These are phyloP conservation scores for Plasmodium cynomolgi DNA, from an alignment of 169 alveolate genomes.

Conservation along the genomic window DNA sequence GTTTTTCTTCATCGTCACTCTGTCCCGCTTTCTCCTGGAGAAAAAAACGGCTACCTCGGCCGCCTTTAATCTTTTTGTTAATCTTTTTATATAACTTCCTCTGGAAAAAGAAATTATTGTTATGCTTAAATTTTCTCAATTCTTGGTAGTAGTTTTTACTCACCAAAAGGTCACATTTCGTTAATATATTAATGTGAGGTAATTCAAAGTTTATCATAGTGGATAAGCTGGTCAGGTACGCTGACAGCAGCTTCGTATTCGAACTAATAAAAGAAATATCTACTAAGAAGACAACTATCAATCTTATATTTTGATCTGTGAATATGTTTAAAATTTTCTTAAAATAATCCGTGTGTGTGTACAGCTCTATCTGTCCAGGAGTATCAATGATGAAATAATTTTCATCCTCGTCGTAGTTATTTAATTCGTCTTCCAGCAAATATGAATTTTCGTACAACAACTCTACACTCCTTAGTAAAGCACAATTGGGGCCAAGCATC, in stretches of 20 bases:
- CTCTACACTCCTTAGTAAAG: constrained; percentile 96
- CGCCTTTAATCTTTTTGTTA: constrained; percentile 19
- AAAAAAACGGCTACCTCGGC: background rate
- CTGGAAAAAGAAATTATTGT: constrained; percentile 72
- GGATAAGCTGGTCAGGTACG: constrained; percentile 94
- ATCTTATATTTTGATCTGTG: constrained; percentile 90
- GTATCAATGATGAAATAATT: constrained; percentile 95
- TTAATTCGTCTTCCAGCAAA: constrained; percentile 95
- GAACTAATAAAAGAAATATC: constrained; percentile 96
- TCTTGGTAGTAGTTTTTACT: constrained; percentile 76
- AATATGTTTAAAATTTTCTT: constrained; percentile 89
- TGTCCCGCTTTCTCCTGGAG: background rate
- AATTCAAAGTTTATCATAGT: constrained; percentile 96
- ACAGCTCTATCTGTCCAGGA: constrained; percentile 98
- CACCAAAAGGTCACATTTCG: constrained; percentile 95
- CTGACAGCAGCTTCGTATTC: constrained; percentile 94
- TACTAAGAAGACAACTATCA: constrained; percentile 93
- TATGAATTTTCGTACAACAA: constrained; percentile 92
- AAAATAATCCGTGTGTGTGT: constrained; percentile 96
- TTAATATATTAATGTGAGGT: constrained; percentile 95
- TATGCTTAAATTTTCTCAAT: constrained; percentile 56
- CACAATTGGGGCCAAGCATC: constrained; percentile 97
- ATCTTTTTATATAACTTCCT: constrained; percentile 51
- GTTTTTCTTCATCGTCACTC: background rate
- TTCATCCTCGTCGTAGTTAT: constrained; percentile 94